phyloP scores from a whole-genome alignment of 805 yeast species.

The Candida maesae region DNA sequence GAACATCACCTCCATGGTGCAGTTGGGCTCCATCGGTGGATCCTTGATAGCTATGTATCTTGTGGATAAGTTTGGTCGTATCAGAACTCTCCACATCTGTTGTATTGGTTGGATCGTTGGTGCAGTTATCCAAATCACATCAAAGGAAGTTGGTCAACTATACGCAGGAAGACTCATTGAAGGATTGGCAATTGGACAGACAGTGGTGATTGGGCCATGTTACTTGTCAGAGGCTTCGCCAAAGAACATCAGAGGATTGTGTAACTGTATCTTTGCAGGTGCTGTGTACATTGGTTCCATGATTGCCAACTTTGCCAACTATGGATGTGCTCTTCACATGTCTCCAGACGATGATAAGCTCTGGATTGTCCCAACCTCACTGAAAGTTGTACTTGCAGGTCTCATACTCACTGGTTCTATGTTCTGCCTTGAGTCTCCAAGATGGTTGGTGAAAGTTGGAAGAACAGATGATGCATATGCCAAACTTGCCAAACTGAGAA shows the following conservation, averaged over 20 bases:
- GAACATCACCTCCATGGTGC: conserved; percentile 56
- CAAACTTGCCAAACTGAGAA: conserved; percentile 39
- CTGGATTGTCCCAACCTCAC: conserved; percentile 50
- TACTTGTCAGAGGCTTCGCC: conserved; percentile 54
- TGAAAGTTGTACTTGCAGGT: conserved; percentile 47
- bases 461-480: conserved; percentile 38
- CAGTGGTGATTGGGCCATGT: conserved; percentile 53
- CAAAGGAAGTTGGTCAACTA: conserved; percentile 43
- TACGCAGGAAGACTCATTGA: conserved; percentile 53
- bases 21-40: conserved; percentile 52
- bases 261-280: conserved; percentile 52
- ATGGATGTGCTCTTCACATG: conserved; percentile 48
- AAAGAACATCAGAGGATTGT: conserved; percentile 46
- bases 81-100: conserved; percentile 41
- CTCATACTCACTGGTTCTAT: conserved; percentile 39
- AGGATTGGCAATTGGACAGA: conserved; percentile 51
- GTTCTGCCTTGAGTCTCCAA: conserved; percentile 47
- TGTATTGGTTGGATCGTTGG: conserved; percentile 42
- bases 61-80: conserved; percentile 48
- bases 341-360: conserved; percentile 29
- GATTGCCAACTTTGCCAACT: conserved; percentile 46
- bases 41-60: conserved; percentile 43
- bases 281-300: conserved; percentile 54
- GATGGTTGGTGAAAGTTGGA: conserved; percentile 40
- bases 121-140: conserved; percentile 44